These are phyloP conservation scores for Sinapis alba DNA, from an alignment of 441 rosid genomes.

Conservation along the genomic window DNA sequence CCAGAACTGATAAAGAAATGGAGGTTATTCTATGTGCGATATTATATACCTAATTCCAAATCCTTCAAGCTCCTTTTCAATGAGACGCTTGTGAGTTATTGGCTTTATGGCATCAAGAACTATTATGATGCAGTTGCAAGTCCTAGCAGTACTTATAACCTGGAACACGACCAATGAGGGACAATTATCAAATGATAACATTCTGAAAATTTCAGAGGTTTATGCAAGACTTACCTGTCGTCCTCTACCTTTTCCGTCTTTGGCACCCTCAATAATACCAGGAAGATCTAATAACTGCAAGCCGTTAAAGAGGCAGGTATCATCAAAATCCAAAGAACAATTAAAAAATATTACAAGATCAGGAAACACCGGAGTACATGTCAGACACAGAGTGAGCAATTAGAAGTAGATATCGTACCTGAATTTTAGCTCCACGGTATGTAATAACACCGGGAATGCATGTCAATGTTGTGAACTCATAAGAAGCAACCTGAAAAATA, in stretches of 20 bases:
- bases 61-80: constrained; percentile 98
- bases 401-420: constrained; percentile 50
- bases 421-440: constrained; percentile 97
- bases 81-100: constrained; percentile 96
- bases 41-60: constrained; percentile 86
- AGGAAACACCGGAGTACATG: background rate
- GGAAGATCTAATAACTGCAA: constrained; percentile 93
- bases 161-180: constrained; percentile 32
- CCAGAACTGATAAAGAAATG: background rate
- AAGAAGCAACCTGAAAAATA: constrained; percentile 84
- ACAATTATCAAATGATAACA: background rate
- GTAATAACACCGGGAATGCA: constrained; percentile 94
- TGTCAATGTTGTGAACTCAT: constrained; percentile 95
- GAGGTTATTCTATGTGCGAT: background rate
- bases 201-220: background rate
- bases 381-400: background rate
- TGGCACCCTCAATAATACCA: constrained; percentile 99
- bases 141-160: constrained; percentile 99
- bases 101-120: constrained; percentile 99
- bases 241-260: constrained; percentile 99
- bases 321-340: background rate
- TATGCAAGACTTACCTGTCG: constrained; percentile 62
- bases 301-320: background rate
- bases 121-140: constrained; percentile 81
- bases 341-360: constrained; percentile 1